phyloP scores from a whole-genome alignment of 306 rosid species.

The Neltuma alba region DNA sequence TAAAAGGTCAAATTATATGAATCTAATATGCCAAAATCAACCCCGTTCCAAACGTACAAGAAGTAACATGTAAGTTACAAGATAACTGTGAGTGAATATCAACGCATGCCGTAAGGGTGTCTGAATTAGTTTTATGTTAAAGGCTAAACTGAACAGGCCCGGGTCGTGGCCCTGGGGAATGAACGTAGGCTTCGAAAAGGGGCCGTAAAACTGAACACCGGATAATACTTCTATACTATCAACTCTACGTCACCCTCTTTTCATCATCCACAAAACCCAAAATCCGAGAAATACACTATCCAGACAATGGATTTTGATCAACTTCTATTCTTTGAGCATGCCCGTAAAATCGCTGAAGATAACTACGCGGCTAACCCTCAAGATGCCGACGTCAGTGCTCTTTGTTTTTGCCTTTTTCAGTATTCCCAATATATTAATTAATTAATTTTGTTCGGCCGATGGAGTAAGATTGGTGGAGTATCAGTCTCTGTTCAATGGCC shows the following conservation, averaged over 20 bases:
- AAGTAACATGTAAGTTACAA: too few species aligned
- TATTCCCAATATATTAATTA: not conserved
- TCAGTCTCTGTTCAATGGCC: not conserved
- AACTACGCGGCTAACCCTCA: conserved; percentile 61
- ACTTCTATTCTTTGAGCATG: conserved; percentile 82
- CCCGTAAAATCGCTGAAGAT: conserved; percentile 72
- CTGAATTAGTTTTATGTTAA: too few species aligned
- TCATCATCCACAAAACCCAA: not conserved
- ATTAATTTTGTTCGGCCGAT: not conserved
- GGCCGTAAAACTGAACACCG: not conserved
- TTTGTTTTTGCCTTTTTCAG: not conserved
- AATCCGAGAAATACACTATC: not conserved
- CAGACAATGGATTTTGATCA: conserved; percentile 58
- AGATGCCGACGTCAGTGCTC: conserved; percentile 73
- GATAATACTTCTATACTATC: not conserved
- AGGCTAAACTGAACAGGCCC: too few species aligned
- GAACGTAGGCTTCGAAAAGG: not conserved
- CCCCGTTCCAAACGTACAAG: too few species aligned
- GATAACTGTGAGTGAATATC: too few species aligned
- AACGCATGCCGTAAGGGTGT: too few species aligned
- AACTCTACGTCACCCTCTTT: too few species aligned
- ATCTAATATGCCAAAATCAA: too few species aligned
- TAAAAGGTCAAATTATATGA: too few species aligned
- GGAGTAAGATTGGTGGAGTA: not conserved
- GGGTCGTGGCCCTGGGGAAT: too few species aligned